Percentiles rank a stretch among this genome's conserved stretches.
Conservation (phyloP, 2,329 filamentous ascomycete genomes). For the Lachnellula subtilissima region DNA sequence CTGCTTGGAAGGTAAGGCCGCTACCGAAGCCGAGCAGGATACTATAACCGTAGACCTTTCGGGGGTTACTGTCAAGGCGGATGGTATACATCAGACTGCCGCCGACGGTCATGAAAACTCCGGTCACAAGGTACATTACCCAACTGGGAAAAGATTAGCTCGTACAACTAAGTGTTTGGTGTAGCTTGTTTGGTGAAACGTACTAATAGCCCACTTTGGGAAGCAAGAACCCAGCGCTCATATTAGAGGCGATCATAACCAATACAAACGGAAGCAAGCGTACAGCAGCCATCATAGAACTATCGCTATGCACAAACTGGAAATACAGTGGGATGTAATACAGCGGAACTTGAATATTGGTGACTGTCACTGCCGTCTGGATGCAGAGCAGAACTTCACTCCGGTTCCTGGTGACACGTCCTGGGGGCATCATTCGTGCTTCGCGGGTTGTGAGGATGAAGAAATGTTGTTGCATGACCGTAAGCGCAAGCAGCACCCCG, state of each 20-base stretch:
- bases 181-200: background rate
- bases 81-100: constrained; percentile 27
- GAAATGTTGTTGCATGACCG: constrained; percentile 43
- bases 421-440: constrained; percentile 40
- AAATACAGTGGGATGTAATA: constrained; percentile 46
- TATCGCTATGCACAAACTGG: constrained; percentile 38
- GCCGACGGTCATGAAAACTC: constrained; percentile 18
- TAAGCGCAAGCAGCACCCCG: constrained; percentile 39
- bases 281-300: constrained; percentile 33
- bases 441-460: constrained; percentile 40
- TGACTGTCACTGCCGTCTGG: constrained; percentile 32
- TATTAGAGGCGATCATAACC: constrained; percentile 35
- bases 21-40: constrained; percentile 37
- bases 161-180: background rate
- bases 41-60: constrained; percentile 31
- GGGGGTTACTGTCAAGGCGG: constrained; percentile 16
- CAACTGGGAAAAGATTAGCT: background rate
- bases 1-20: constrained; percentile 26
- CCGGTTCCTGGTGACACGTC: constrained; percentile 36
- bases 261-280: constrained; percentile 37
- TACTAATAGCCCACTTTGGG: constrained; percentile 31
- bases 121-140: constrained; percentile 3
- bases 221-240: constrained; percentile 36
- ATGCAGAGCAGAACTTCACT: constrained; percentile 41
- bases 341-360: constrained; percentile 36